Evolutionary conservation across 169 alveolate genomes (phyloP), one percentile per base, ranked within the genome.

Genomic region (Sarcocystis neurona): DNA sequence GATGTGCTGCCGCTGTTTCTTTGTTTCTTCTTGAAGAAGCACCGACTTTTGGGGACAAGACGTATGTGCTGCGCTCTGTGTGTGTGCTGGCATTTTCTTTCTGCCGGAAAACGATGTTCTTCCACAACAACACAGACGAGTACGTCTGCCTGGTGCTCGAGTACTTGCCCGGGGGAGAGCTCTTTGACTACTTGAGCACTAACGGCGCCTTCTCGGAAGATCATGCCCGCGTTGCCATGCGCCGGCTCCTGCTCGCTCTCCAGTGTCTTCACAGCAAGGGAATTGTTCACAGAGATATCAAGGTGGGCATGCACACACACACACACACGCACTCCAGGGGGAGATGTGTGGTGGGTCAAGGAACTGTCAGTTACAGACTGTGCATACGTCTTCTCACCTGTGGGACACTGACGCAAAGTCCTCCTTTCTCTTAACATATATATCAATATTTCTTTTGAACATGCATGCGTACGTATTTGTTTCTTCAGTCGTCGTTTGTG

Each of bases 251-350:
- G n/a, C 58, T 90, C 75, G 96, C 97, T 18, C 91, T 95, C 30
- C 93, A 94, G 30, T 92, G 94, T 90, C 92, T 96, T 72, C 96
- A 94, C 85, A 75, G 89, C 53, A 90, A 90, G 74, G 94, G 94
- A 37, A 89, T 96, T 47, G 95, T 95, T 23, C 97, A 96, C 79
- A 88, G 98, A 56, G 98, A 96, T 92, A 87, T 96, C 66, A 96
- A 96, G 88, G 92, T 80, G 12, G 30, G 63, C 41, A 20, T 18
- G 63, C 23, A 20, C 37, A 68, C 27, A 63, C 8, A 4, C 75
- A 5, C 12, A 63, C 8, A 20, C 34, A n/a, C 75, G 75, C 37
- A 63, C 6, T 8, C 10, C 41, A 18, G 75, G 8, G 5, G n/a
- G 75, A 63, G 37, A 10, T 48, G 6, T 48, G 27, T 48, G 15